A percentile compares a stretch with the other conserved stretches of the same genome.
Evolutionary conservation across 352 stramenopile genomes (phyloP).

Genomic region (Globisporangium alternatum): DNA sequence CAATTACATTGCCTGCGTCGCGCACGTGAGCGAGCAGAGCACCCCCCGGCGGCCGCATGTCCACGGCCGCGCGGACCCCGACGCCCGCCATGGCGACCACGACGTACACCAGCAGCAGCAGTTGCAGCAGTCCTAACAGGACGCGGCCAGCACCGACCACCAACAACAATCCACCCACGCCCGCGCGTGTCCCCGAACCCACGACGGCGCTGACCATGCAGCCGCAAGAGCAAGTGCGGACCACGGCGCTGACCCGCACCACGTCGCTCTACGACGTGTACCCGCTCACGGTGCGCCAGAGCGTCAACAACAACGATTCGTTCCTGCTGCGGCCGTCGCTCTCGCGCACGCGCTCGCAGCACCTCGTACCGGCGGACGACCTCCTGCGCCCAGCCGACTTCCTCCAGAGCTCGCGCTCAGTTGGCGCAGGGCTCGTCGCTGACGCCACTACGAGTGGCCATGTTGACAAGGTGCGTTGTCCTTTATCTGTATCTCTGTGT

Average conservation of each 20-base stretch:
- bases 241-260: slow-evolving; percentile 1
- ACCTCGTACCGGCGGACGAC: slow-evolving; percentile 6
- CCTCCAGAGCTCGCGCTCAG: slow-evolving; percentile 19
- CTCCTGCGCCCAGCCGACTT: slow-evolving; percentile 16
- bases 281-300: slow-evolving; percentile 39
- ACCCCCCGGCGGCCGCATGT: slow-evolving; percentile 1
- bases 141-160: background rate
- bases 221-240: background rate
- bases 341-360: slow-evolving; percentile 28
- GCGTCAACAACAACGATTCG: slow-evolving; percentile 5
- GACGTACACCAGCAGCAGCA: background rate
- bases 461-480: slow-evolving; percentile 13
- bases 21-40: background rate
- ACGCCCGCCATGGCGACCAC: background rate
- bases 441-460: slow-evolving; percentile 3
- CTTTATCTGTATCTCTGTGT: background rate
- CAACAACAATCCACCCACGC: background rate
- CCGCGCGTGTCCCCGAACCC: background rate
- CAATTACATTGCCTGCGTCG: slow-evolving; percentile 11
- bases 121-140: background rate
- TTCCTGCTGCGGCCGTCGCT: slow-evolving; percentile 23
- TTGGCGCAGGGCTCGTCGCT: background rate
- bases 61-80: slow-evolving; percentile 5
- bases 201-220: slow-evolving; percentile 11
- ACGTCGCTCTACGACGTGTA: slow-evolving; percentile 69